Conservation (phyloP, 1,284 basidiomycete genomes). For the Gomphus sp. region DNA sequence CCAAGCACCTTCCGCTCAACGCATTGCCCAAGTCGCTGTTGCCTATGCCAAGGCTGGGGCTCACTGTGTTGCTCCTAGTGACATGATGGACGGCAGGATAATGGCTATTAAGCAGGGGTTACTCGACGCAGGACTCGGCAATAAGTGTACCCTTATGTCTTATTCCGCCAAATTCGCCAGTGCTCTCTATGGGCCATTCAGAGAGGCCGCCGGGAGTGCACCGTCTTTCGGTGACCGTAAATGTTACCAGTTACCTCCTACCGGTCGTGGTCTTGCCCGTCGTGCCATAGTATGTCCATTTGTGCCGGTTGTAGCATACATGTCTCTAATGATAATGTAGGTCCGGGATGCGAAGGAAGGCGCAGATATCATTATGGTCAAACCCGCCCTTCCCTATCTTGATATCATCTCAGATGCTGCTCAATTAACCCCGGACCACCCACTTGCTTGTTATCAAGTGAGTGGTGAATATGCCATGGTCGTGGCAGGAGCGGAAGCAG, state of each 20-base stretch:
- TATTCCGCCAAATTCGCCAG: constrained; percentile 99
- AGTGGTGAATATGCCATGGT: constrained; percentile 98
- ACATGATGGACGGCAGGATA: constrained; percentile 99
- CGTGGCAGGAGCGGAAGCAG: constrained; percentile 85
- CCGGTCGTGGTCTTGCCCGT: constrained; percentile 83
- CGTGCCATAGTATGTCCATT: constrained; percentile 74
- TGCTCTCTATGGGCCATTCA: constrained; percentile 96
- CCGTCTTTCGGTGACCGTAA: constrained; percentile 93
- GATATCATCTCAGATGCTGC: constrained; percentile 92
- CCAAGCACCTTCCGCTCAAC: constrained; percentile 65
- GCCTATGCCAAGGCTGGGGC: constrained; percentile 92
- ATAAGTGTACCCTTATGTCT: constrained; percentile 88
- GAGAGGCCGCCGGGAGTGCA: constrained; percentile 92
- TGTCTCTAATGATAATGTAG: constrained; percentile 30
- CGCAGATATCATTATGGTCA: constrained; percentile 99
- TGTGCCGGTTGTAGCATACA: not conserved
- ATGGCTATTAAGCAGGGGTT: constrained; percentile 82
- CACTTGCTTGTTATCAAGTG: constrained; percentile 93
- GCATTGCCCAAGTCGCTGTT: constrained; percentile 89
- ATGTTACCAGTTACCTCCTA: constrained; percentile 94
- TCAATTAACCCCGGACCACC: constrained; percentile 75
- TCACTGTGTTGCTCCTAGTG: constrained; percentile 96
- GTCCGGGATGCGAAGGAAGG: constrained; percentile 88
- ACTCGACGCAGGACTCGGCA: constrained; percentile 76
- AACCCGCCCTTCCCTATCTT: constrained; percentile 92